phyloP scores from a whole-genome alignment of 257 asterid genomes.

The Solanum peruvianum region DNA sequence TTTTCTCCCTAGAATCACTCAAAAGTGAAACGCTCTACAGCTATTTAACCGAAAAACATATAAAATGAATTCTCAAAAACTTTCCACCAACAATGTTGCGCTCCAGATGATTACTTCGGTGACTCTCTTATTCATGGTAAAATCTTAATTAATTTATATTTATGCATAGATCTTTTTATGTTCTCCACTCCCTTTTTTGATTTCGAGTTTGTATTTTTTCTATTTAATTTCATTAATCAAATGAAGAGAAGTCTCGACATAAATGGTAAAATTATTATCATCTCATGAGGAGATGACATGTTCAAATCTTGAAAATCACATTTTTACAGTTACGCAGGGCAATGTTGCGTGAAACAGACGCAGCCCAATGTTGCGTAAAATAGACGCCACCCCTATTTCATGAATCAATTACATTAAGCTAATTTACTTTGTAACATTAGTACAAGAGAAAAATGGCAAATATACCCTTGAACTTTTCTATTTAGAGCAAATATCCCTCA shows the following conservation, averaged over 20 bases:
- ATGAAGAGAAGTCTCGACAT: background rate
- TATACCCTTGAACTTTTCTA: background rate
- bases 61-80: background rate
- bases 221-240: background rate
- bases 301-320: too few relatives aligned
- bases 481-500: background rate
- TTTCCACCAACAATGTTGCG: background rate
- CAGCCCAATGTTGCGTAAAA: too few relatives aligned
- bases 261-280: background rate
- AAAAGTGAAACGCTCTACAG: background rate
- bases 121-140: background rate
- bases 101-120: background rate
- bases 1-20: background rate
- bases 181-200: background rate
- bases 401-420: background rate
- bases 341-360: too few relatives aligned
- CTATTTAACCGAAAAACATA: background rate
- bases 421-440: background rate
- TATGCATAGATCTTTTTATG: background rate
- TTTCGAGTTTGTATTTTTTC: background rate
- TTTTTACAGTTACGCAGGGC: background rate
- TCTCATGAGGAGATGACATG: background rate
- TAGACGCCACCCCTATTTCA: background rate
- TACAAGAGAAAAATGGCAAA: background rate
- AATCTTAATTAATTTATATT: background rate